phyloP scores from a whole-genome alignment of 208 protist species.

The Leishmania mexicana region DNA sequence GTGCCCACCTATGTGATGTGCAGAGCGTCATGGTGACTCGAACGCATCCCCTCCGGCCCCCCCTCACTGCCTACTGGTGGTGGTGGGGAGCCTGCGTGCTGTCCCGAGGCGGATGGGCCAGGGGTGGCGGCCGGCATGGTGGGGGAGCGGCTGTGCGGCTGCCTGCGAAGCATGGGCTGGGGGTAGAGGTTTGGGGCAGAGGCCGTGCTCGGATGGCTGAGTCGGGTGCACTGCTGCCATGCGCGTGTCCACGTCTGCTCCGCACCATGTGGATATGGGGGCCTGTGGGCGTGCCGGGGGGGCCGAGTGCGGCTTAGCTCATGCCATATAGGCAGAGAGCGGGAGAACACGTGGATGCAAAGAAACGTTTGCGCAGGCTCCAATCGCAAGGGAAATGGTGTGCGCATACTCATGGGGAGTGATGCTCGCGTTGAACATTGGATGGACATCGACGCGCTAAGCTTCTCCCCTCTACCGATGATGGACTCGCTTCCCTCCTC shows the following conservation, averaged over 20 bases:
- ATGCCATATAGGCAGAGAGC: background rate
- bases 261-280: background rate
- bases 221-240: background rate
- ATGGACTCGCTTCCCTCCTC: background rate
- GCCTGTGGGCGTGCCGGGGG: background rate
- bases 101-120: background rate
- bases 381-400: background rate
- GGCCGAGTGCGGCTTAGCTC: background rate
- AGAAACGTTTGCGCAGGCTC: background rate
- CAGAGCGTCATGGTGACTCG: background rate
- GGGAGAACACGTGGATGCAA: background rate
- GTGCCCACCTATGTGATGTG: background rate
- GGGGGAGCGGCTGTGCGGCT: background rate
- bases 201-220: background rate
- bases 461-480: background rate
- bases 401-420: background rate
- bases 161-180: background rate
- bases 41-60: background rate
- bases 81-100: background rate
- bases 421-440: background rate
- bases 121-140: background rate
- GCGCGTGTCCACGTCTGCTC: background rate
- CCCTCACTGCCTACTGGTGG: background rate
- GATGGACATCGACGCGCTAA: background rate
- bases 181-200: background rate